Conservation (phyloP, 163 green algal genomes). For the Scenedesmus sp. region DNA sequence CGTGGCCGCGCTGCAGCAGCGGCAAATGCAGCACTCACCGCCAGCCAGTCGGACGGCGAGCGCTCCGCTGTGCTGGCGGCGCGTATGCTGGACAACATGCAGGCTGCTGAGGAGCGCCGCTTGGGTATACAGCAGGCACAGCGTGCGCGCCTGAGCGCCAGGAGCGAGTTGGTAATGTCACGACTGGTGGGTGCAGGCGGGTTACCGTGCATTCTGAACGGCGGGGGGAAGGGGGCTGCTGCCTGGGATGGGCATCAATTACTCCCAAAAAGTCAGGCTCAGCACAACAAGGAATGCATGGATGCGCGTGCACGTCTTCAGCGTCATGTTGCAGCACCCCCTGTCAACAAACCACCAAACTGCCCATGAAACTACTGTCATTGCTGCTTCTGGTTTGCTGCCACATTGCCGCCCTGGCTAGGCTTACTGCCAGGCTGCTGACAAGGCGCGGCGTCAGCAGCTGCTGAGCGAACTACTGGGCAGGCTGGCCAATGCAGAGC, state of each 20-base stretch:
- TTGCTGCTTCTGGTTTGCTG: neutral
- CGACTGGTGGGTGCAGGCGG: constrained; percentile 40
- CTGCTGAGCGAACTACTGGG: constrained; percentile 25
- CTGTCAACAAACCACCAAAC: too few species aligned
- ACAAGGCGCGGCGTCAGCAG: constrained; percentile 24
- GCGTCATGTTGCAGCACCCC: too few species aligned
- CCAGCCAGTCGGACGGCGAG: constrained; percentile 3
- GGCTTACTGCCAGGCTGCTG: neutral
- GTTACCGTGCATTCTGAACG: neutral
- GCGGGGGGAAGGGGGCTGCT: too few species aligned
- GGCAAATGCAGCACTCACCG: neutral
- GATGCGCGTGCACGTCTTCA: too few species aligned
- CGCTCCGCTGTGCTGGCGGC: constrained; percentile 28
- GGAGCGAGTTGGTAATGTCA: constrained; percentile 10
- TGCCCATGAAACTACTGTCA: too few species aligned
- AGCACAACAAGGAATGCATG: too few species aligned
- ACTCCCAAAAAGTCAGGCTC: neutral
- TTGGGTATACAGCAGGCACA: neutral
- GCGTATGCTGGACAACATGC: constrained; percentile 45
- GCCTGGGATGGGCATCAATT: neutral
- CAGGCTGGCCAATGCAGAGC: constrained; percentile 39
- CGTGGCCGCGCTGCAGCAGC: constrained; percentile 8
- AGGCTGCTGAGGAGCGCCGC: constrained; percentile 38
- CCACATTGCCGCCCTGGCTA: neutral
- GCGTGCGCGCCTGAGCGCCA: constrained; percentile 20